Evolutionary conservation across 495 filamentous ascomycete species (phyloP).

Genomic region (Penicillium steckii): DNA sequence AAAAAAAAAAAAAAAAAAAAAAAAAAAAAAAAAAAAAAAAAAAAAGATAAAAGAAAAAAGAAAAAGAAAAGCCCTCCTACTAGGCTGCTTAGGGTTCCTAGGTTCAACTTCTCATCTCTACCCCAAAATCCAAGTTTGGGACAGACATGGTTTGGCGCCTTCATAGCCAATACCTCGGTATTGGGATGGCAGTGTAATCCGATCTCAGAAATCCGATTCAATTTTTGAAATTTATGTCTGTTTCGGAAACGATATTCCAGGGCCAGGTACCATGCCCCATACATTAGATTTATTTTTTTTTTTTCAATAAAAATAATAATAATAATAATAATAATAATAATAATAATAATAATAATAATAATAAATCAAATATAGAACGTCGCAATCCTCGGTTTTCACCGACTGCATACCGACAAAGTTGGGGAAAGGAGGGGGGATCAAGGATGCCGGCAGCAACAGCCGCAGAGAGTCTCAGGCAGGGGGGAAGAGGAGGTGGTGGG

Average conservation of each 20-base stretch:
- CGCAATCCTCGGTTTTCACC: not conserved
- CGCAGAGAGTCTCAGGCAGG: conserved; percentile 8
- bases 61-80: not conserved
- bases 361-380: not conserved
- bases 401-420: not conserved
- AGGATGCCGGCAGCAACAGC: conserved; percentile 16
- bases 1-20: not conserved
- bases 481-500: not conserved
- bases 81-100: no score
- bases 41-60: not conserved
- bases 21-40: not conserved
- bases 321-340: not conserved
- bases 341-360: not conserved
- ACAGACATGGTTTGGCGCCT: not conserved
- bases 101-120: no score
- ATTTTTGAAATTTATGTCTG: not conserved
- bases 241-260: not conserved
- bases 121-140: conserved; percentile 1
- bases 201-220: not conserved
- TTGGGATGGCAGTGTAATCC: conserved; percentile 1
- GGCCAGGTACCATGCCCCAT: not conserved
- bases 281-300: not conserved
- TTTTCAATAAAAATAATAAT: not conserved
- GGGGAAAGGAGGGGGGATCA: not conserved
- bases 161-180: not conserved